Percentiles rank a stretch among this genome's conserved stretches.
Conservation (phyloP, 768 basidiomycete species). For the Leccinum disarticulatum region DNA sequence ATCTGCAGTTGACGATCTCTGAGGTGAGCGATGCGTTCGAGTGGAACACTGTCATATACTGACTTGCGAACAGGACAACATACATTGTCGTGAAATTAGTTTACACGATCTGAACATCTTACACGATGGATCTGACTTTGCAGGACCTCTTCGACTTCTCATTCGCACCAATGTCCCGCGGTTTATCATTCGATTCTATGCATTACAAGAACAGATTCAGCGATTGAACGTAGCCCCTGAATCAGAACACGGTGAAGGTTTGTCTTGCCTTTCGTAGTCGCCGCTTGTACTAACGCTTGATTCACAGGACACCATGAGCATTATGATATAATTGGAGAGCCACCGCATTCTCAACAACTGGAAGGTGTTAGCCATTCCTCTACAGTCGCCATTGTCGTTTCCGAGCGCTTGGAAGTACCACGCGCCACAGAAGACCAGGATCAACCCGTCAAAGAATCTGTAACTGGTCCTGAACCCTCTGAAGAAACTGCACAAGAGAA, state of each 20-base stretch:
- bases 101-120: conserved; percentile 71
- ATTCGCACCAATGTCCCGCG: conserved; percentile 51
- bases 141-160: conserved; percentile 62
- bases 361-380: neutral
- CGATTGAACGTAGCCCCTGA: conserved; percentile 32
- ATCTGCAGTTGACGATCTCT: conserved; percentile 59
- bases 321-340: conserved; percentile 11
- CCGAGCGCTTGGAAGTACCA: conserved; percentile 3
- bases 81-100: conserved; percentile 64
- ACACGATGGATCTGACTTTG: conserved; percentile 62
- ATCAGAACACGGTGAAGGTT: conserved; percentile 24
- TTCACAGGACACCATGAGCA: conserved; percentile 17
- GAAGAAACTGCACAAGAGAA: conserved; percentile 14
- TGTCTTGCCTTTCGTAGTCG: neutral
- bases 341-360: conserved; percentile 5
- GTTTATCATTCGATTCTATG: conserved; percentile 66
- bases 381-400: neutral
- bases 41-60: neutral
- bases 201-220: conserved; percentile 57
- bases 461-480: neutral
- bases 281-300: conserved; percentile 1
- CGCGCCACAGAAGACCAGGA: conserved; percentile 4
- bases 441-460: conserved; percentile 5
- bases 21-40: conserved; percentile 47
- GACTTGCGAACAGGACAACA: conserved; percentile 54